Evolutionary conservation across 192 early-diverging fungal genomes (phyloP), one percentile per base, ranked within the genome.

Genomic region (Lobosporangium transversale): DNA sequence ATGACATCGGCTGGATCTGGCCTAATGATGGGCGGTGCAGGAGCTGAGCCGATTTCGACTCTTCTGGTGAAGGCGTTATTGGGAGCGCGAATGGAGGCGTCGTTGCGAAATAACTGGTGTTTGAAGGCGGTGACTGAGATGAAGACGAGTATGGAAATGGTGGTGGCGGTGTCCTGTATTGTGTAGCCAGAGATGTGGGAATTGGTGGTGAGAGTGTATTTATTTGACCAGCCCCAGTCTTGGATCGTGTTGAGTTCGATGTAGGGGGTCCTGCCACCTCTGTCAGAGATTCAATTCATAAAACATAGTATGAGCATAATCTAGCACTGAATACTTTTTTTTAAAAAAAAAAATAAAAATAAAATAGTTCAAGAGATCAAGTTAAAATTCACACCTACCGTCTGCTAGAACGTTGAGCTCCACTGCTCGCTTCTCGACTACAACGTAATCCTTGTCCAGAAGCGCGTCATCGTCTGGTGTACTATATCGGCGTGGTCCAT

Each of bases 371-470:
- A 44, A 45, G n/a, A 14, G 42, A 18, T 17, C 17, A 42, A 15
- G 14, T 14, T 23, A 6, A n/a, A 24, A 0, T 12, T 27, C 23
- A 30, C 14, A 20, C 53, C 52, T 85, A 86, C 87, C 90, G 78
- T 94, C 92, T 4, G 92, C 92, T 52, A 92, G 83, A 45, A 80
- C 83, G 73, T 94, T 94, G 62, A 91, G 84, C 68, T 92, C 91
- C 14, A 94, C 84, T 1, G 87, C 83, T 6, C 85, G 80, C 58
- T 88, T 89, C 52, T 93, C 90, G 18, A 94, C 76, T 4, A 94
- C 86, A 26, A 94, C 91, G 63, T 92, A 94, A 59, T 92, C 92
- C 49, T 85, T 86, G 55, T 86, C 88, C 6, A 86, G 50, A 2
- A 88, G 62, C 60, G 84, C 54, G 61, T 91, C 85, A 63, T 89